Evolutionary conservation across 495 filamentous ascomycete species (phyloP), one percentile per base, ranked within the genome.

Genomic region (Immersiella caudata): DNA sequence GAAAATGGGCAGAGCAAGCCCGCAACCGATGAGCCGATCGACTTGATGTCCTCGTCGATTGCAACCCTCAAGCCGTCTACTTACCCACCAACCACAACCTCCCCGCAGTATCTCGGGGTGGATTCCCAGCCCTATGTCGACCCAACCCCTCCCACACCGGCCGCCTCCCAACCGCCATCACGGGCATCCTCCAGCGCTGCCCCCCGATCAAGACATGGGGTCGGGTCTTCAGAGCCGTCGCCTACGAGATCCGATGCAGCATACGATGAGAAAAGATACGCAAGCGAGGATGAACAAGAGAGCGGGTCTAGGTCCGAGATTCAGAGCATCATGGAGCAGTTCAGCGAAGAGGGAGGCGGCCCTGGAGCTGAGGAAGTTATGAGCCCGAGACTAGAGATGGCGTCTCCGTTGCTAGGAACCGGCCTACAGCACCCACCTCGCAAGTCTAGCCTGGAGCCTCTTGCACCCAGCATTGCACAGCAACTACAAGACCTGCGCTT

Each of bases 251-350:
- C 87, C 21, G 79, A 84, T 76, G 80, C 80, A 26, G 85, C 80
- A 20, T 84, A 79, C 73, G 87, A 83, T 68, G 83, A 81, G 67
- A 85, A 78, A 73, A 79, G 75, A 64, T 81, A 78, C 61, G 62
- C 73, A 59, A 88, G 84, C 62, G 82, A 85, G 67, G 84, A 85
- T 67, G 81, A 86, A 61, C 82, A 83, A 35, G 87, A 90, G 60
- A 86, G 85, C n/a, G 86, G 85, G 27, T 93, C 92, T 4, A 88
- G 88, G 62, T 88, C 89, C 0, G 95, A 97, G 75, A 97, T 99
- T 59, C 92, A 97, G 78, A 96, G 85, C 73, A 97, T 99, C 68
- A 97, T 99, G 90, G 93, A 93, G 68, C 90, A 89, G 72, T 93
- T 93, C 63, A 87, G 87, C 70, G 88, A 90, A 70, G 86, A 86